phyloP scores from a whole-genome alignment of 1,284 basidiomycete species.

The Agaricales sp. region DNA sequence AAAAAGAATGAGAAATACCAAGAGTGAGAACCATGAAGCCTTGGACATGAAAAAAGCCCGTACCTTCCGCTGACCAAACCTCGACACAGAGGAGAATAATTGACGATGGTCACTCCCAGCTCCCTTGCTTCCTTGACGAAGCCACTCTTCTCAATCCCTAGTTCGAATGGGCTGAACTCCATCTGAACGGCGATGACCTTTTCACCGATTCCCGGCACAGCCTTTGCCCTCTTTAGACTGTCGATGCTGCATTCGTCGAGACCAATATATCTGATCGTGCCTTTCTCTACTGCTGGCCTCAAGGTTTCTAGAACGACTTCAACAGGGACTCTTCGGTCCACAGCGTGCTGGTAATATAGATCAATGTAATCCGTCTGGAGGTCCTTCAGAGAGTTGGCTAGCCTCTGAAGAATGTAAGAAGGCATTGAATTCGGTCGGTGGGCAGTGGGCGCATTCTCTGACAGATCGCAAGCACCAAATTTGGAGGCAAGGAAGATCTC shows the following conservation, averaged over 20 bases:
- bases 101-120: conserved; percentile 13
- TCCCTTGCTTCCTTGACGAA: conserved; percentile 12
- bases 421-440: conserved; percentile 1
- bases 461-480: conserved; percentile 10
- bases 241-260: conserved; percentile 34
- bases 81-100: conserved; percentile 32
- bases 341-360: conserved; percentile 20
- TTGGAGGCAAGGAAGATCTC: conserved; percentile 21
- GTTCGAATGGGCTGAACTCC: conserved; percentile 38
- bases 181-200: conserved; percentile 35
- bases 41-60: conserved; percentile 18
- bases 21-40: neutral
- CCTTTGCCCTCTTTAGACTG: conserved; percentile 38
- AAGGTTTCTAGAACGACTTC: conserved; percentile 23
- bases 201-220: conserved; percentile 17
- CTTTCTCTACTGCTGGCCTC: conserved; percentile 20
- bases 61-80: conserved; percentile 41
- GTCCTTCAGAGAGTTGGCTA: conserved; percentile 14
- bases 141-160: conserved; percentile 20
- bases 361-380: conserved; percentile 18
- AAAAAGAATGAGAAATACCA: neutral
- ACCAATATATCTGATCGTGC: conserved; percentile 34
- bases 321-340: conserved; percentile 21
- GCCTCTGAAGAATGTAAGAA: conserved; percentile 13
- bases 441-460: neutral